Evolutionary conservation across 202 grass and related monocot species (phyloP).

Genomic region (Dendrocalamus latiflorus): DNA sequence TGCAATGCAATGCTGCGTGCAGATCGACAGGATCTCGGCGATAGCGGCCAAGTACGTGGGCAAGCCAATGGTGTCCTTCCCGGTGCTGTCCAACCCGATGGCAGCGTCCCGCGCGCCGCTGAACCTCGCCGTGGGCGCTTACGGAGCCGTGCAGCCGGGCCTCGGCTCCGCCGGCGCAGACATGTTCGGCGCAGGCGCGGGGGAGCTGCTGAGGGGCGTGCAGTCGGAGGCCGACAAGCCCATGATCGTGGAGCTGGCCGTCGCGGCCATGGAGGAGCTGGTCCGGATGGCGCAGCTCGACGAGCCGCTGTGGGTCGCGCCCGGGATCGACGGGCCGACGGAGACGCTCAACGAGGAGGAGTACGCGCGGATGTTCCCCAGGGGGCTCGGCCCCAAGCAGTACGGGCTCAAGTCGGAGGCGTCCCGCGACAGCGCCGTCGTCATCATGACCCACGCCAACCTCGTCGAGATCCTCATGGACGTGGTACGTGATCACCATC

Average conservation of each 20-base stretch:
- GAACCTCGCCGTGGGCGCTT: slow-evolving; percentile 37
- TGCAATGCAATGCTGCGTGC: neutral
- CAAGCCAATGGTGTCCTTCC: slow-evolving; percentile 50
- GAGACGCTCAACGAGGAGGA: slow-evolving; percentile 79
- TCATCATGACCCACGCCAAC: slow-evolving; percentile 97
- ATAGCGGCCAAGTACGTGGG: slow-evolving; percentile 22
- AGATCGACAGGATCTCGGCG: slow-evolving; percentile 89
- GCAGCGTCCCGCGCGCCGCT: slow-evolving; percentile 32
- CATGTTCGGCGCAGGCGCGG: slow-evolving; percentile 39
- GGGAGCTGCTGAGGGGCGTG: too few species aligned
- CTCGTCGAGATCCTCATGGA: slow-evolving; percentile 98
- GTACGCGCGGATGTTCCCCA: slow-evolving; percentile 54
- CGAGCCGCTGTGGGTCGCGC: slow-evolving; percentile 56
- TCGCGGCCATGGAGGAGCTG: slow-evolving; percentile 93
- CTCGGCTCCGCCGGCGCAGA: neutral
- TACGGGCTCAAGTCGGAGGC: slow-evolving; percentile 79
- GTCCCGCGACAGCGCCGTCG: slow-evolving; percentile 61
- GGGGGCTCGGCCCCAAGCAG: slow-evolving; percentile 57
- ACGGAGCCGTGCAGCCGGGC: neutral
- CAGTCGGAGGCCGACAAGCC: slow-evolving; percentile 56
- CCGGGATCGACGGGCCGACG: neutral
- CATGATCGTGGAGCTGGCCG: slow-evolving; percentile 83
- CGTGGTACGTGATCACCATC: slow-evolving; percentile 25
- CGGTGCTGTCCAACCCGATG: slow-evolving; percentile 14
- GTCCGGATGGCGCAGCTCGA: slow-evolving; percentile 72